Base-by-base conservation (phyloP, 208 protist genomes). In the Trypanosoma caninum region DNA sequence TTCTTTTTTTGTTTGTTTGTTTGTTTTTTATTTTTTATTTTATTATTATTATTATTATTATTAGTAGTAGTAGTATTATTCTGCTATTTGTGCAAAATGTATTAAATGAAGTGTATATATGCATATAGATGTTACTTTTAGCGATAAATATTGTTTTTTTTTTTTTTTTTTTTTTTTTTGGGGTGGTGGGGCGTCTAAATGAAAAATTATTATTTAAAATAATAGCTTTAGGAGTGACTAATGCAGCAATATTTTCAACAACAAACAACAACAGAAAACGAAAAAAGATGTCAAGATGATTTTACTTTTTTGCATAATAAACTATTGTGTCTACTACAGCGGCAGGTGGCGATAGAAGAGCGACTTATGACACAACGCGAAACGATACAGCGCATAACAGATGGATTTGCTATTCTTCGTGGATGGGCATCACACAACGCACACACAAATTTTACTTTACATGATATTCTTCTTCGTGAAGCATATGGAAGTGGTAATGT, bases 401-500 rank as follows among this genome's bases (percentile, higher is more conserved):
- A 65, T 2, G 62, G 45, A 18, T 67, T 72, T 45, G 13, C 73
- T 2, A 30, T 69, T 51, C 33, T 66, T 27, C 62, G 56, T 18
- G 56, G 35, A 11, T 59, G 56, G 54, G 65, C 56, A 0, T 23
- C 57, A 0, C 65, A 31, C 30, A 11, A 44, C 14, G 46, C 62
- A 0, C 18, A 64, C 9, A 10, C 13, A 10, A 59, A 76, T 42
- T 42, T 76, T 28, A 72, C 77, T 8, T 56, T 83, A 16, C 68
- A 83, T 42, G 77, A 83, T 58, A 59, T 83, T 25, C 65, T 82
- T 11, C 6, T 59, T 20, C 38, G 66, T 5, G 35, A 47, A 18
- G 25, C 68, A 9, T 67, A 60, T 58, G 48, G 22, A 13, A 27
- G 31, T 13, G 25, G 41, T 30, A 40, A 9, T 10, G 20, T 25